Conservation (phyloP, 1,284 basidiomycete species). For the Ganoderma lucidum region DNA sequence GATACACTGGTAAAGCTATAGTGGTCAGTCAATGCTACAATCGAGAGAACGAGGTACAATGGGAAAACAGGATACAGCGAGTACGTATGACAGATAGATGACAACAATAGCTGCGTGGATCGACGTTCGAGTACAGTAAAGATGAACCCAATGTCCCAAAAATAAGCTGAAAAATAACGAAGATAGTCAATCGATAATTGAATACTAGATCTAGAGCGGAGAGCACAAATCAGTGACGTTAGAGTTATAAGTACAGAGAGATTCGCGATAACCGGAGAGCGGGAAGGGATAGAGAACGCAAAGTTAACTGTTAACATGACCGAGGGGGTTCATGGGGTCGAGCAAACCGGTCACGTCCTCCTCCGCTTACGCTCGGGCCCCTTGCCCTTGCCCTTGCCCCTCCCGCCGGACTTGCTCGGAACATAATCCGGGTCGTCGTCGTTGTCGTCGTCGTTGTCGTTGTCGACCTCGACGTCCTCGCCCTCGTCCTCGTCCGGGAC, state of each 20-base stretch:
- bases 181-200: background rate
- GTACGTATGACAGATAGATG: background rate
- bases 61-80: background rate
- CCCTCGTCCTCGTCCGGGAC: background rate
- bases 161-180: background rate
- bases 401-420: background rate
- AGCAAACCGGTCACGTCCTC: background rate
- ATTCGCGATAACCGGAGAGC: background rate
- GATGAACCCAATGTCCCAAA: background rate
- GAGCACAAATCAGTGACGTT: background rate
- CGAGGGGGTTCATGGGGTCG: background rate
- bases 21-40: background rate
- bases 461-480: background rate
- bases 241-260: background rate
- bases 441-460: background rate
- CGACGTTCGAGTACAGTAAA: background rate
- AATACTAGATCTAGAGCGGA: background rate
- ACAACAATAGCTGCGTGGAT: background rate
- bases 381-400: slow-evolving; percentile 1
- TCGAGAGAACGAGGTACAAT: background rate
- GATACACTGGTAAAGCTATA: background rate
- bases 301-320: background rate
- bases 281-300: background rate
- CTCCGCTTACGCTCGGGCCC: background rate
- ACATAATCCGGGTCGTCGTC: background rate